Conservation (phyloP, 108 stramenopile genomes). For the Cylindrotheca closterium region DNA sequence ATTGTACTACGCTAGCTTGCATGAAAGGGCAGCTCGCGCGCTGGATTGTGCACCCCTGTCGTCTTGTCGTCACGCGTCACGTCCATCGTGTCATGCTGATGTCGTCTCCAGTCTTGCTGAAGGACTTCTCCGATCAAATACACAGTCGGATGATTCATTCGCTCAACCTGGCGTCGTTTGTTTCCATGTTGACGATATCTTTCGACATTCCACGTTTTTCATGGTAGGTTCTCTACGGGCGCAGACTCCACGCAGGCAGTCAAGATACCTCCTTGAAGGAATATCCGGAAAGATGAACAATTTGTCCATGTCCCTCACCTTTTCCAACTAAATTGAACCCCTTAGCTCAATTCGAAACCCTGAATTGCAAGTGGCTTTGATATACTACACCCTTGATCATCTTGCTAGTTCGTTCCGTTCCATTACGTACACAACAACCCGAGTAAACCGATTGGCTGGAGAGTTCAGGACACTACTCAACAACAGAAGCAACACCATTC, state of each 20-base stretch:
- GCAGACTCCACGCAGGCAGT: constrained; percentile 3
- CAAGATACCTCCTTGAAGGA: neutral
- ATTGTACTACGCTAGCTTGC: too few species aligned
- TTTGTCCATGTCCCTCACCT: neutral
- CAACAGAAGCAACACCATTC: neutral
- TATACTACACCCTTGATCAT: neutral
- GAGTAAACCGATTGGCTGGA: neutral
- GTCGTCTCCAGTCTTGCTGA: too few species aligned
- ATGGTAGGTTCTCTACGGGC: neutral
- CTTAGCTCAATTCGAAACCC: neutral
- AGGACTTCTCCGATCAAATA: too few species aligned
- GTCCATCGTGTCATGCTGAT: constrained; percentile 1
- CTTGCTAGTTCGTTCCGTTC: too few species aligned
- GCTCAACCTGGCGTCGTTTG: too few species aligned
- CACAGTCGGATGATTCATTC: too few species aligned
- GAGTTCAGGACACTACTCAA: neutral
- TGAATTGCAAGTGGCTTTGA: neutral
- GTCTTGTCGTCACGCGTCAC: too few species aligned
- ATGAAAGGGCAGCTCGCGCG: too few species aligned
- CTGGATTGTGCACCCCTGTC: too few species aligned
- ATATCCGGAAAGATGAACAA: neutral
- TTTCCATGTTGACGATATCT: too few species aligned
- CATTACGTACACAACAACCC: neutral
- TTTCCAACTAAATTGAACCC: neutral
- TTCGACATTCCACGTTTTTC: constrained; percentile 8